A percentile compares a stretch with the other conserved stretches of the same genome.
These are phyloP conservation scores for Castanea crenata DNA, from an alignment of 306 rosid species.

Conservation along the genomic window DNA sequence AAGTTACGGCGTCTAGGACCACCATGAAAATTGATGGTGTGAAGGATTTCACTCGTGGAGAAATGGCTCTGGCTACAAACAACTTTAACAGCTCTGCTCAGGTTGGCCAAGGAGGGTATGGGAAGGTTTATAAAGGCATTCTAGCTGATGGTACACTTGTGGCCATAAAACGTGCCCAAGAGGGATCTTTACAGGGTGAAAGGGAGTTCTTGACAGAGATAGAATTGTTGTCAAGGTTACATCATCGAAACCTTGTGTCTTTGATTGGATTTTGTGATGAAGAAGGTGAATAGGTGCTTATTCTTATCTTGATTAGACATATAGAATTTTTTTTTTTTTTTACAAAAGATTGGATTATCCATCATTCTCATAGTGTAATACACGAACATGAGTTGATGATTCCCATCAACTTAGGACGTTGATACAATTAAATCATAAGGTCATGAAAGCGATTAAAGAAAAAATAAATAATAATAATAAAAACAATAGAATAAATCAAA, in stretches of 20 bases:
- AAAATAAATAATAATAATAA: neutral
- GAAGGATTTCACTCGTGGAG: constrained; percentile 53
- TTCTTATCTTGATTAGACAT: neutral
- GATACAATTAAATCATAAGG: neutral
- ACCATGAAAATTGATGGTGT: constrained; percentile 65
- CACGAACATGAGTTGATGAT: neutral
- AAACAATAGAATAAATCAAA: constrained; percentile 1
- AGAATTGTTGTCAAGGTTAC: constrained; percentile 66
- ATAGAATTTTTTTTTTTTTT: neutral
- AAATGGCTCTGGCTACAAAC: constrained; percentile 62
- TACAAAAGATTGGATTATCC: neutral
- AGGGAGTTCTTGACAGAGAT: constrained; percentile 85
- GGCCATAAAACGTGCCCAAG: constrained; percentile 89
- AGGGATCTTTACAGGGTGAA: constrained; percentile 78
- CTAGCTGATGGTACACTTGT: constrained; percentile 56
- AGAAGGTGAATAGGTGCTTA: constrained; percentile 73
- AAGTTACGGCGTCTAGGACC: constrained; percentile 46
- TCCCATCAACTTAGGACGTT: neutral
- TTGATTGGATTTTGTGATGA: constrained; percentile 79
- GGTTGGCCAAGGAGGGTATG: constrained; percentile 84
- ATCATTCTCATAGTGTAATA: neutral
- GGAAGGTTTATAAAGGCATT: constrained; percentile 71
- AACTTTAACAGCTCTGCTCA: constrained; percentile 55
- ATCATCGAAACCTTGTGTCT: constrained; percentile 83
- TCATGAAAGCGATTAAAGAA: neutral